These are phyloP conservation scores for Lepidium sativum DNA, from an alignment of 345 rosid species.

Conservation along the genomic window DNA sequence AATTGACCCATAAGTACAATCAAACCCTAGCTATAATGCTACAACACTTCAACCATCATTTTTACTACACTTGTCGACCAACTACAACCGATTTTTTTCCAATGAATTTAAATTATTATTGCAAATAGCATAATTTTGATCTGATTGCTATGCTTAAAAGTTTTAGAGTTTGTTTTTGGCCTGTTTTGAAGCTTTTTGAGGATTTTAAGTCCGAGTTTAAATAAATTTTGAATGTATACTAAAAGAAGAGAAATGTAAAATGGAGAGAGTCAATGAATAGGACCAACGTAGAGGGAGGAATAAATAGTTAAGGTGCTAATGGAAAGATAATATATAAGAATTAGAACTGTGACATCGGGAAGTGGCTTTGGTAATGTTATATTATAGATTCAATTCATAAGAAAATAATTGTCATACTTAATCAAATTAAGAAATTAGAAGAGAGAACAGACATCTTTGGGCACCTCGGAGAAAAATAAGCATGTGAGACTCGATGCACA, in stretches of 20 bases:
- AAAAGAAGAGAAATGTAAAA: background rate
- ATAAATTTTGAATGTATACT: background rate
- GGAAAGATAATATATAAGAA: slow-evolving; percentile 6
- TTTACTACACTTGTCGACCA: background rate
- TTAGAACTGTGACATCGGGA: slow-evolving; percentile 23
- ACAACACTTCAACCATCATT: background rate
- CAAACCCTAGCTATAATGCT: slow-evolving; percentile 1
- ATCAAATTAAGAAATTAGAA: background rate
- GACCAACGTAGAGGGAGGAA: background rate
- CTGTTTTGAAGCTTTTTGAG: too few species aligned
- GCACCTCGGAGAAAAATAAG: slow-evolving; percentile 36
- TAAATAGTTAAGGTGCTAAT: slow-evolving; percentile 12
- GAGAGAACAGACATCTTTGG: slow-evolving; percentile 73
- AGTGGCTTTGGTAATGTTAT: slow-evolving; percentile 12
- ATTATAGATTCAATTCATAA: slow-evolving; percentile 9
- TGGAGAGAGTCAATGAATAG: background rate
- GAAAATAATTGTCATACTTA: background rate
- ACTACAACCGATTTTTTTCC: background rate
- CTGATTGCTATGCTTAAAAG: background rate
- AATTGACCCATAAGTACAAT: slow-evolving; percentile 1
- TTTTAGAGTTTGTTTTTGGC: too few species aligned
- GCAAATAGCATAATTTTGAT: background rate
- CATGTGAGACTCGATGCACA: slow-evolving; percentile 47
- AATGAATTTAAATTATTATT: background rate
- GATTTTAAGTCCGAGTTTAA: background rate